Evolutionary conservation across 768 basidiomycete species (phyloP).

Genomic region (Mycena crocata): DNA sequence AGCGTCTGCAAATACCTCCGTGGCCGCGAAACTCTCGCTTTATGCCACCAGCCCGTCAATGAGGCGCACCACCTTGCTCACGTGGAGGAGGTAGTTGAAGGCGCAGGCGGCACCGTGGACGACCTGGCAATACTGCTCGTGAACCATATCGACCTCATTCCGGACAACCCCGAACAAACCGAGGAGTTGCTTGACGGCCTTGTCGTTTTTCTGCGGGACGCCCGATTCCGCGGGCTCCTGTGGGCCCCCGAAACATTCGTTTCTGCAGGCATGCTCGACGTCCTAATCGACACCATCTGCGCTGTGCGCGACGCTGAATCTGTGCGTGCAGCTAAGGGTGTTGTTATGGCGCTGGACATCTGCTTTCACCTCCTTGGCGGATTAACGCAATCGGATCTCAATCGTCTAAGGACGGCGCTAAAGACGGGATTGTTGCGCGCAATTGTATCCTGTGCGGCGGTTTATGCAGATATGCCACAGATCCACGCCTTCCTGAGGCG

Average conservation of each 20-base stretch:
- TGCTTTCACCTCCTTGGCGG: background rate
- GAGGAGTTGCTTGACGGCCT: background rate
- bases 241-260: background rate
- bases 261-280: constrained; percentile 7
- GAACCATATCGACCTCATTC: constrained; percentile 3
- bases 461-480: no score
- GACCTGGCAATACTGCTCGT: constrained; percentile 1
- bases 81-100: constrained; percentile 9
- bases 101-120: constrained; percentile 8
- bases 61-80: constrained; percentile 10
- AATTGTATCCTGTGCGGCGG: no score
- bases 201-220: background rate
- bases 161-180: background rate
- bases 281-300: constrained; percentile 1
- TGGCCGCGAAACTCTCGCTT: constrained; percentile 2
- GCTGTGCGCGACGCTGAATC: background rate
- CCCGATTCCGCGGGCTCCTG: background rate
- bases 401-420: background rate
- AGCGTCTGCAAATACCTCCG: background rate
- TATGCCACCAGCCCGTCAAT: background rate
- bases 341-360: constrained; percentile 2
- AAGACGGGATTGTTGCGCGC: constrained; percentile 2
- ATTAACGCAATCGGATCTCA: background rate
- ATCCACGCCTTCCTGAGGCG: no score
- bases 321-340: background rate